Evolutionary conservation across 768 basidiomycete genomes (phyloP), one percentile per base, ranked within the genome.

Genomic region (Suillus variegatus): DNA sequence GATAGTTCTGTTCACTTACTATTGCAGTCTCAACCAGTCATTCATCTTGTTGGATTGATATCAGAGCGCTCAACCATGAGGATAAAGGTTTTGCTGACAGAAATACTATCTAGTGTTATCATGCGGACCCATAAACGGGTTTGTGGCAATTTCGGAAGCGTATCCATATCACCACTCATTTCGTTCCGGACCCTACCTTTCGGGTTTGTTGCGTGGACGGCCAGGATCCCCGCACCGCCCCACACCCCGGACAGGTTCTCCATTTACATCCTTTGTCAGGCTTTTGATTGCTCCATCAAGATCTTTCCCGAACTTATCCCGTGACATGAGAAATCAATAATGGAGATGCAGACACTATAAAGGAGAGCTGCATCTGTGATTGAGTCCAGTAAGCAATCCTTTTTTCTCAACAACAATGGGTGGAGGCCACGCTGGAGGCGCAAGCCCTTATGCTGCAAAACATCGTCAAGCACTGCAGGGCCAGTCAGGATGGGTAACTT

Each of bases 401-500:
- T 28, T 32, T 20, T 46, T 46, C 20, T 51, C 65, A 61, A 56
- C 20, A 43, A 63, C 49, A 54, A 86, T 86, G 84, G 83, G 77
- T 73, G 84, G 81, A 76, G 80, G 82, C 65, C 72, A 75, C 70
- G 71, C 74, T 68, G 68, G 68, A 49, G 74, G 70, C 35, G 61
- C 60, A 43, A 46, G 49, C 57, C 70, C 74, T 62, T 72, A 81
- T 35, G 76, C 82, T 60, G 79, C 82, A 28, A 77, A 73, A 36
- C 86, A 84, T 62, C 84, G 87, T 60, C 81, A 79, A 69, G 80
- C 82, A 16, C 80, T 91, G 47, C 83, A 84, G 64, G 90, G 90
- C 55, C 76, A 84, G 70, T 88, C 88, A 57, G 91, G 90, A 74
- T 89, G 86, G 86, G 89, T 88, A 69, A 61, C 81, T 70, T 38